A percentile compares a stretch with the other conserved stretches of the same genome.
Conservation (phyloP, 768 basidiomycete genomes). For the Boletus fagicola region DNA sequence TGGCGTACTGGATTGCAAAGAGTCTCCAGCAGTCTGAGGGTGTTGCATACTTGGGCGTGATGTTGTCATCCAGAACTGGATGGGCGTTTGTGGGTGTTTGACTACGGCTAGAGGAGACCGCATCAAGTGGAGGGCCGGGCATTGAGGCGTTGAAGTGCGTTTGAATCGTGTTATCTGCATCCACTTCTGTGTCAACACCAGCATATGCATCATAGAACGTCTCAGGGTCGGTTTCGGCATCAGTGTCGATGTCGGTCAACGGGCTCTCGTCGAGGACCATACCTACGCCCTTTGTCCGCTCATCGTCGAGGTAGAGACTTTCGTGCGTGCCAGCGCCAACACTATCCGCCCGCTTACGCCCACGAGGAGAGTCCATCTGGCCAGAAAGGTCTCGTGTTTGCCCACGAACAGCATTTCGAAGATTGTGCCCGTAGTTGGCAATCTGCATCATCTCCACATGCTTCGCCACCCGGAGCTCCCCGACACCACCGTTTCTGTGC, state of each 20-base stretch:
- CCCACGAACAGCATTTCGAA: conserved; percentile 34
- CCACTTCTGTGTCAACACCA: conserved; percentile 15
- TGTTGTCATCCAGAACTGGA: conserved; percentile 35
- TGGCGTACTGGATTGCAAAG: conserved; percentile 43
- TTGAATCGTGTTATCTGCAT: conserved; percentile 20
- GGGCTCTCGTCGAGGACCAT: conserved; percentile 76
- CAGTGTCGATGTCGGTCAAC: conserved; percentile 69
- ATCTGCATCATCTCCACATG: conserved; percentile 86
- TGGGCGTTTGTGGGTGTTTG: conserved; percentile 42
- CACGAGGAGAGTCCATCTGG: conserved; percentile 27
- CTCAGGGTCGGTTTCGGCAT: conserved; percentile 38
- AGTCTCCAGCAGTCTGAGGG: conserved; percentile 46
- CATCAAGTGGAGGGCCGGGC: conserved; percentile 18
- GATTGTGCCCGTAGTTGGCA: conserved; percentile 75
- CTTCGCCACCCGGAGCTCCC: conserved; percentile 72
- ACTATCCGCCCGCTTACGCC: conserved; percentile 66
- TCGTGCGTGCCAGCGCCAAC: conserved; percentile 54
- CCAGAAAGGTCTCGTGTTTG: conserved; percentile 27
- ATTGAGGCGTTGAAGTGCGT: conserved; percentile 19
- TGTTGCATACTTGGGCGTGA: conserved; percentile 43
- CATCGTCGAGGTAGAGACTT: conserved; percentile 70
- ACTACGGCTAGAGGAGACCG: conserved; percentile 35
- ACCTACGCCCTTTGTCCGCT: conserved; percentile 41
- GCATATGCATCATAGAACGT: conserved; percentile 41
- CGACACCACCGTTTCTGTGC: conserved; percentile 85